Percentiles rank a stretch among this genome's conserved stretches.
Conservation (phyloP, 2,329 filamentous ascomycete species). For the Aspergillus candidus region DNA sequence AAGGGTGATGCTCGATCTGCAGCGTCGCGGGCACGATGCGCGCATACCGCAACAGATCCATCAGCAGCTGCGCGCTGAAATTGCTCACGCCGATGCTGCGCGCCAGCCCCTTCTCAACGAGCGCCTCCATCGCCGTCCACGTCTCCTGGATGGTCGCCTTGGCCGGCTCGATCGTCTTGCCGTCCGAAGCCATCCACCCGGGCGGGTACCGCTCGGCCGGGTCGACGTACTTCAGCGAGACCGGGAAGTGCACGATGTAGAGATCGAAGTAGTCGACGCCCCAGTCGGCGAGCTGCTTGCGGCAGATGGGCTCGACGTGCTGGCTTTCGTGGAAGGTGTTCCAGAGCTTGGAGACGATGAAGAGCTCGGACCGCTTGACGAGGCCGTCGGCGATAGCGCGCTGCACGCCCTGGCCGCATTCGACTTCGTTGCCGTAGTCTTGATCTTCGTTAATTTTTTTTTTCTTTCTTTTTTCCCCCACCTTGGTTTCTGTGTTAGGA, state of each 20-base stretch:
- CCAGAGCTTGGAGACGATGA: slow-evolving; percentile 91
- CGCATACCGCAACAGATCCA: slow-evolving; percentile 74
- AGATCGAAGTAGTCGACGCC: slow-evolving; percentile 85
- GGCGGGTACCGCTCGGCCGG: slow-evolving; percentile 73
- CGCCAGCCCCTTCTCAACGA: slow-evolving; percentile 63
- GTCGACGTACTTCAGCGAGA: slow-evolving; percentile 79
- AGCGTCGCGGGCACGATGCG: slow-evolving; percentile 68
- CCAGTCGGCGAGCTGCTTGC: slow-evolving; percentile 75
- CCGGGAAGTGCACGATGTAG: slow-evolving; percentile 84
- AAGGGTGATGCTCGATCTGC: slow-evolving; percentile 88
- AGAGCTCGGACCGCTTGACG: slow-evolving; percentile 79
- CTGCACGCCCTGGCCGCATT: slow-evolving; percentile 68
- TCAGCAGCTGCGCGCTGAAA: slow-evolving; percentile 70
- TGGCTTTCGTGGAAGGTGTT: slow-evolving; percentile 82
- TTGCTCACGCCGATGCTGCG: slow-evolving; percentile 76
- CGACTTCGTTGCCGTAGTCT: slow-evolving; percentile 81
- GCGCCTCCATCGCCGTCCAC: slow-evolving; percentile 71
- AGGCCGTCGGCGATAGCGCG: slow-evolving; percentile 75
- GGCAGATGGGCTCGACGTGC: slow-evolving; percentile 66
- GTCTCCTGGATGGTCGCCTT: slow-evolving; percentile 73
- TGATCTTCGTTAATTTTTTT: slow-evolving; percentile 4
- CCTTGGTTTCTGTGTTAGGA: background rate
- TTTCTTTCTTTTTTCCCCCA: no score
- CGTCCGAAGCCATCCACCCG: slow-evolving; percentile 63
- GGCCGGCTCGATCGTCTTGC: slow-evolving; percentile 52